Evolutionary conservation across 108 stramenopile genomes (phyloP), one percentile per base, ranked within the genome.

Genomic region (Pseudonitzschia delicatissima): DNA sequence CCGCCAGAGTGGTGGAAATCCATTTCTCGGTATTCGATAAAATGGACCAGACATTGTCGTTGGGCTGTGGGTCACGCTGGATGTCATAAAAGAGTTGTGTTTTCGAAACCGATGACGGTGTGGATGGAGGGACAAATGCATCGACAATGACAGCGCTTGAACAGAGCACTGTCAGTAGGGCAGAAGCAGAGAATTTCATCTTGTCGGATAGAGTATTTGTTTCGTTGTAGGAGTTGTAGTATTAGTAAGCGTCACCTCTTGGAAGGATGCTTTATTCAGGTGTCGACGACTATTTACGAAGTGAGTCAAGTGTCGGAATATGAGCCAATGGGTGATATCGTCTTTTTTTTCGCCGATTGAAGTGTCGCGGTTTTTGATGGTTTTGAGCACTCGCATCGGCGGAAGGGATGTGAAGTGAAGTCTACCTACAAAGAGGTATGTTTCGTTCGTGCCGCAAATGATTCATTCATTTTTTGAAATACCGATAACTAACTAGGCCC

Each of bases 1-100:
- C 61, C 18, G 74, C 60, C 52, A 91, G 73, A 0, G 84, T 91
- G 6, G 72, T 67, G 18, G 69, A 45, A n/a, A 92, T 89, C 91
- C 91, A 92, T 39, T 69, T 53, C 64, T 92, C 87, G 40, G 91
- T 92, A 69, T 74, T 80, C 47, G 87, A 76, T 12, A 92, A 63
- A 17, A 87, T 86, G 15, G 67, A 59, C 86, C 86, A 92, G 4
- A 82, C 79, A 68, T 85, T 86, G 9, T 66, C 65, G 23, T 53
- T 66, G 18, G 65, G 48, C 5, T 58, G 42, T 26, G 67, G 67
- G 31, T 71, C 70, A 3, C 70, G 61, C 36, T 71, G 70, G 51
- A 63, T 63, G 40, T 71, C 62, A 39, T 71, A 71, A 31, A 34
- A 45, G 33, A 71, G 36, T 25, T 29, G 21, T 31, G 45, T 53